Percentiles rank a stretch among this genome's conserved stretches.
Conservation (phyloP, 768 basidiomycete genomes). For the Paxillus rubicundulus region DNA sequence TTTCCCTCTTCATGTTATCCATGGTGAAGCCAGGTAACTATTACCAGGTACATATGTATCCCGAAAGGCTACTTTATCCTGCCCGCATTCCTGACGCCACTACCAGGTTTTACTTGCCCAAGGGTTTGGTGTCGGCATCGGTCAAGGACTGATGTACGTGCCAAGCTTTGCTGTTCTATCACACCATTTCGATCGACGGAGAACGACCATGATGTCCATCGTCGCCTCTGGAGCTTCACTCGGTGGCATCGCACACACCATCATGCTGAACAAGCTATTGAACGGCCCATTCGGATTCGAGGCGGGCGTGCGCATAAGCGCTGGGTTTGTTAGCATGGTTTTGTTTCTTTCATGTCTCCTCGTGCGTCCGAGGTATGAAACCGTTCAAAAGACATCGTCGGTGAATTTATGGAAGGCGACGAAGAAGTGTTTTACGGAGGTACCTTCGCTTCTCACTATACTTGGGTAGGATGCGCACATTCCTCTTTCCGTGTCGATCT, state of each 20-base stretch:
- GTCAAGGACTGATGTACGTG: slow-evolving; percentile 43
- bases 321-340: slow-evolving; percentile 36
- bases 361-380: slow-evolving; percentile 34
- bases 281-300: slow-evolving; percentile 47
- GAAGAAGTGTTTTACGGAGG: slow-evolving; percentile 22
- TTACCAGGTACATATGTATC: slow-evolving; percentile 29
- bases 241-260: slow-evolving; percentile 56
- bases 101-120: slow-evolving; percentile 43
- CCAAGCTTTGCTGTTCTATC: slow-evolving; percentile 42
- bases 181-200: slow-evolving; percentile 43
- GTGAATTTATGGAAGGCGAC: slow-evolving; percentile 16
- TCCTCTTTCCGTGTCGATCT: not conserved
- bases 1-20: slow-evolving; percentile 39
- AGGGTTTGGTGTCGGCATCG: slow-evolving; percentile 42
- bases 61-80: not conserved
- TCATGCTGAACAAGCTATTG: slow-evolving; percentile 51
- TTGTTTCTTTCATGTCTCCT: slow-evolving; percentile 38
- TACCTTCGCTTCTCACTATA: slow-evolving; percentile 25
- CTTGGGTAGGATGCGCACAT: slow-evolving; percentile 16
- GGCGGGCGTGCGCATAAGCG: slow-evolving; percentile 39
- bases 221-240: slow-evolving; percentile 47
- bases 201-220: slow-evolving; percentile 45
- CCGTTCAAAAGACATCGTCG: not conserved
- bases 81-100: not conserved
- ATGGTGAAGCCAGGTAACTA: slow-evolving; percentile 33